Base-by-base conservation (phyloP, 208 protist species). In the Kentomonas sorsogonicus region DNA sequence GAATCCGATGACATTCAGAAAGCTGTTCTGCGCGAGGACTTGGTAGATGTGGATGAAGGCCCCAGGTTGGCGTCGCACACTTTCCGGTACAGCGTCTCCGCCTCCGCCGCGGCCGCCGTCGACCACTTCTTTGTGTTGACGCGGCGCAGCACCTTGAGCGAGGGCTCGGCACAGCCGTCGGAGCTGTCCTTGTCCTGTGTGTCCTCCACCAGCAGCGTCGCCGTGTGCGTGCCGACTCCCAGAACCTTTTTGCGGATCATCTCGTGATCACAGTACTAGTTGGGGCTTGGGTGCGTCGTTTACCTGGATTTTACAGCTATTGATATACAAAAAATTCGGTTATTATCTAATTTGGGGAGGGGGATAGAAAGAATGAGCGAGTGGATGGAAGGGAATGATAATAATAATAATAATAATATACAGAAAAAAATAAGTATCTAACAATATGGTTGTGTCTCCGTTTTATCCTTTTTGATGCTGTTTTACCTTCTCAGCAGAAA, bases 221-320 rank as follows among this genome's bases (percentile, higher is more conserved):
- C 71, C n/a, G 79, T 85, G 55, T 67, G 69, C 30, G 57, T 63
- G 40, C 82, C 70, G 26, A 89, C 72, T 25, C 83, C 76, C 16
- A 93, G 70, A 18, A 93, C 82, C 51, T 87, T 90, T 53, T 89
- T 89, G 10, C 83, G 77, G 58, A 91, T 84, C 86, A 93, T 90
- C 11, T 0, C 13, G 25, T 36, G 2, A 7, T 38, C 11, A n/a
- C n/a, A n/a, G n/a, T 38, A 15, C 11, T 38, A 5, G 5, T 38
- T 38, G 5, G 5, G 11, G 5, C 11, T 38, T 38, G 7, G 33
- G 33, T 38, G 33, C 11, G 11, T 38, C 33, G 33, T 38, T 5
- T 38, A 38, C 33, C 11, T 11, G 5, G 33, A 15, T 38, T 38
- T 5, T 5, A 15, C 33, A 15, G 33, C 5, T 38, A 38, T 38